phyloP scores from a whole-genome alignment of 139 green algal genomes.

The Chlorella sorokiniana region DNA sequence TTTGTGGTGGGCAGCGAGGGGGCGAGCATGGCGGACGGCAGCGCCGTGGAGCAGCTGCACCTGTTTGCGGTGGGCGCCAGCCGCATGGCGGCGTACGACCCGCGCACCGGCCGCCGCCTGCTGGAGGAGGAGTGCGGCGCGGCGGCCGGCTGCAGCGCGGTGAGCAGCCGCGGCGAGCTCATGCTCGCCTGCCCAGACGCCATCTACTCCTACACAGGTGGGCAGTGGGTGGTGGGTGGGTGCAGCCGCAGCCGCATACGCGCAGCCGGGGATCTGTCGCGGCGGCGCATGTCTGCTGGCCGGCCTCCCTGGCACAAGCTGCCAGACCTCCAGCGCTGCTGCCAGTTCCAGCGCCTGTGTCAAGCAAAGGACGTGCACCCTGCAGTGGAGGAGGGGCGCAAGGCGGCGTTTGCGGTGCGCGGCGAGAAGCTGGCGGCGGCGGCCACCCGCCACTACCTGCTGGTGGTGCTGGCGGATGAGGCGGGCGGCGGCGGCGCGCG shows the following conservation, averaged over 20 bases:
- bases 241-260: not conserved
- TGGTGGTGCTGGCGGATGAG: slow-evolving; percentile 44
- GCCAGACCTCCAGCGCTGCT: not conserved
- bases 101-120: slow-evolving; percentile 37
- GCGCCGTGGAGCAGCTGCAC: slow-evolving; percentile 28
- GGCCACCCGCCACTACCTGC: slow-evolving; percentile 63
- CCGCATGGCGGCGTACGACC: slow-evolving; percentile 29
- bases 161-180: slow-evolving; percentile 44
- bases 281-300: not conserved
- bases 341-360: too few species aligned
- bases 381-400: slow-evolving; percentile 29
- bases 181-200: slow-evolving; percentile 69
- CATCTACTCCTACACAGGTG: slow-evolving; percentile 77
- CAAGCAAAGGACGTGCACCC: not conserved
- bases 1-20: not conserved
- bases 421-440: slow-evolving; percentile 61
- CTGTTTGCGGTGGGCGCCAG: slow-evolving; percentile 66
- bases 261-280: not conserved
- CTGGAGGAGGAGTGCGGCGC: slow-evolving; percentile 60
- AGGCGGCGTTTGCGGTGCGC: slow-evolving; percentile 13
- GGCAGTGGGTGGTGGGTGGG: not conserved
- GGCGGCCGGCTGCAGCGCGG: slow-evolving; percentile 20
- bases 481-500: not conserved
- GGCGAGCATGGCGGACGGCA: not conserved
- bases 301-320: not conserved